Evolutionary conservation across 1,284 basidiomycete species (phyloP).

Genomic region (Tilletia caries): DNA sequence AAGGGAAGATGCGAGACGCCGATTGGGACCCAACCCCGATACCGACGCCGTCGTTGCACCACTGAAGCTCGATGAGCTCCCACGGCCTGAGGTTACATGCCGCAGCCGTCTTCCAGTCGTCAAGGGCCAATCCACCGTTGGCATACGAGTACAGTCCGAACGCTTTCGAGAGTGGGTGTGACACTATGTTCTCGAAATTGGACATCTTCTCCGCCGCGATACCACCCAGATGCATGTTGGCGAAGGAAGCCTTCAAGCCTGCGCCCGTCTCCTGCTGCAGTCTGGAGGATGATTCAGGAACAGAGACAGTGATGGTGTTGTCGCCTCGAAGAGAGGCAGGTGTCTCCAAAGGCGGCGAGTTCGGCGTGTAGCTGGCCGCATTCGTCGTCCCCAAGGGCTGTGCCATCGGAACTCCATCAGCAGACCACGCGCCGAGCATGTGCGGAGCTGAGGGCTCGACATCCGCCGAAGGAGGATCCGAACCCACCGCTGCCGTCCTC

Average conservation of each 20-base stretch:
- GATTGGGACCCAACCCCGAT: background rate
- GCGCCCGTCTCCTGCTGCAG: background rate
- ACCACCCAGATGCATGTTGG: constrained; percentile 29
- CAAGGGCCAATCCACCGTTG: constrained; percentile 31
- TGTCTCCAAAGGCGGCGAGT: background rate
- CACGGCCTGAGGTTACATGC: constrained; percentile 31
- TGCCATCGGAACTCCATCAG: too few species aligned
- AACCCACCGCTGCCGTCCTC: too few species aligned
- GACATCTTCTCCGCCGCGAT: constrained; percentile 26
- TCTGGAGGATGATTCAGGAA: background rate
- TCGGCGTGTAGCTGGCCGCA: background rate
- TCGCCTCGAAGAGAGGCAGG: background rate
- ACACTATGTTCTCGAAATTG: background rate
- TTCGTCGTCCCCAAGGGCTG: too few species aligned
- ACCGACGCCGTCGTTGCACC: constrained; percentile 15
- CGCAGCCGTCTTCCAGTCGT: constrained; percentile 39
- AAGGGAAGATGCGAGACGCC: background rate
- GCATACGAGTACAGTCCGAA: constrained; percentile 31
- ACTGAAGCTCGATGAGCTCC: constrained; percentile 41
- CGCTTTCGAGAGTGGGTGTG: constrained; percentile 28
- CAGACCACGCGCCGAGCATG: too few species aligned
- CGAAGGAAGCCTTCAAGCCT: constrained; percentile 22
- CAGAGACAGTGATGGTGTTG: background rate
- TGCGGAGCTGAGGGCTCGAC: too few species aligned
- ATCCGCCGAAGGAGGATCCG: too few species aligned